Conservation (phyloP, 176 grass and related monocot genomes). For the Cocos nucifera region DNA sequence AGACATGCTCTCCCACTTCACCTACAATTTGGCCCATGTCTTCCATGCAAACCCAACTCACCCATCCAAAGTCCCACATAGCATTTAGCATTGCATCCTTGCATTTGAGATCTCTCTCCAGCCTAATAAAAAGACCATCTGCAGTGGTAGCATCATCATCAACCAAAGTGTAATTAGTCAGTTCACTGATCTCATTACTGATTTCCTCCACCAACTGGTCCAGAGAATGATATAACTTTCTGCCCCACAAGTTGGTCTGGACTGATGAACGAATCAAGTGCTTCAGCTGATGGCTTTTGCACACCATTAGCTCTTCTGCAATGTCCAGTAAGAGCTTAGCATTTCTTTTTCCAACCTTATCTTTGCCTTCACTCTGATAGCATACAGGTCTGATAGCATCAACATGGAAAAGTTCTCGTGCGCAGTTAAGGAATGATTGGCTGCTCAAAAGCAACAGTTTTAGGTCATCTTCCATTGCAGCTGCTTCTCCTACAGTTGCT, state of each 20-base stretch:
- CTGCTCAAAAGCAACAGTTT: constrained; percentile 47
- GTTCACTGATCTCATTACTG: constrained; percentile 20
- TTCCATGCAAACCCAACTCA: constrained; percentile 47
- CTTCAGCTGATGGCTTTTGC: constrained; percentile 24
- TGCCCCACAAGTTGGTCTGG: constrained; percentile 12
- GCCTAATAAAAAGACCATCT: constrained; percentile 44
- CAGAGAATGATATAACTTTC: constrained; percentile 26
- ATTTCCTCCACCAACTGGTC: constrained; percentile 40
- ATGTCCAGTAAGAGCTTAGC: constrained; percentile 35
- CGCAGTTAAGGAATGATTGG: constrained; percentile 27
- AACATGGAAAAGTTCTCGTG: constrained; percentile 23
- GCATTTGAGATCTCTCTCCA: constrained; percentile 67
- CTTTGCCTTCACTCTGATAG: constrained; percentile 4
- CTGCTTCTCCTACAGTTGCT: constrained; percentile 5
- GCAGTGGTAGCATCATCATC: not conserved
- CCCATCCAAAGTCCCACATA: constrained; percentile 63
- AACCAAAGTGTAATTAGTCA: constrained; percentile 22
- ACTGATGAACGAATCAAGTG: constrained; percentile 18
- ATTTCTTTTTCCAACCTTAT: constrained; percentile 12
- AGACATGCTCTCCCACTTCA: constrained; percentile 33
- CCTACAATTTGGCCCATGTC: constrained; percentile 34
- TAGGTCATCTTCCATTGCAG: constrained; percentile 38
- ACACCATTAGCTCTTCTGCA: constrained; percentile 46
- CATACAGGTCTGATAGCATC: not conserved
- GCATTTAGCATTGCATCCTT: constrained; percentile 27